Conservation (phyloP, 805 yeast genomes). For the Candida verbasci region DNA sequence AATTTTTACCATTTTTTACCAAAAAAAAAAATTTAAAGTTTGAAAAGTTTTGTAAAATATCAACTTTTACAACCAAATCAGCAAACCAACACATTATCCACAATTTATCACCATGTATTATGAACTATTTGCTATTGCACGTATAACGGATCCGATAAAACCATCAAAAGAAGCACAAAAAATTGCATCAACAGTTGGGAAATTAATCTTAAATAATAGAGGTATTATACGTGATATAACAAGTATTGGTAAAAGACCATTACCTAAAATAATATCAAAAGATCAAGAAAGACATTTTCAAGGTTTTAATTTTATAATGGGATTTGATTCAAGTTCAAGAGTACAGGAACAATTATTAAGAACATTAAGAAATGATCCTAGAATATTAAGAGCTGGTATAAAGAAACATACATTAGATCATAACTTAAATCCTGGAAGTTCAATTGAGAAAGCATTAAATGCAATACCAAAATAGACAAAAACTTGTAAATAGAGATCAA, state of each 20-base stretch:
- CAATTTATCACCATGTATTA: constrained; percentile 75
- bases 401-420: constrained; percentile 56
- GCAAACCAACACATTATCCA: neutral
- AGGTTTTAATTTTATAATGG: constrained; percentile 82
- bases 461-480: constrained; percentile 9
- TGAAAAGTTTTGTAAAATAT: neutral
- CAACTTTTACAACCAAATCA: too few relatives aligned
- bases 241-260: constrained; percentile 70
- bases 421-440: constrained; percentile 52
- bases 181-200: constrained; percentile 67
- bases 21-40: neutral
- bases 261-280: constrained; percentile 78
- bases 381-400: constrained; percentile 77
- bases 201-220: constrained; percentile 77
- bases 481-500: constrained; percentile 1
- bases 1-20: too few relatives aligned
- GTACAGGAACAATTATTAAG: constrained; percentile 84
- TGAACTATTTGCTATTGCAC: constrained; percentile 86
- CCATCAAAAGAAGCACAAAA: constrained; percentile 38
- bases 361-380: constrained; percentile 81
- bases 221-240: constrained; percentile 87
- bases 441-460: constrained; percentile 43
- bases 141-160: constrained; percentile 58
- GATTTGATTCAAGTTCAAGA: constrained; percentile 80
- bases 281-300: constrained; percentile 88